These are phyloP conservation scores for Lactarius hengduanensis DNA, from an alignment of 768 basidiomycete genomes.

Conservation along the genomic window DNA sequence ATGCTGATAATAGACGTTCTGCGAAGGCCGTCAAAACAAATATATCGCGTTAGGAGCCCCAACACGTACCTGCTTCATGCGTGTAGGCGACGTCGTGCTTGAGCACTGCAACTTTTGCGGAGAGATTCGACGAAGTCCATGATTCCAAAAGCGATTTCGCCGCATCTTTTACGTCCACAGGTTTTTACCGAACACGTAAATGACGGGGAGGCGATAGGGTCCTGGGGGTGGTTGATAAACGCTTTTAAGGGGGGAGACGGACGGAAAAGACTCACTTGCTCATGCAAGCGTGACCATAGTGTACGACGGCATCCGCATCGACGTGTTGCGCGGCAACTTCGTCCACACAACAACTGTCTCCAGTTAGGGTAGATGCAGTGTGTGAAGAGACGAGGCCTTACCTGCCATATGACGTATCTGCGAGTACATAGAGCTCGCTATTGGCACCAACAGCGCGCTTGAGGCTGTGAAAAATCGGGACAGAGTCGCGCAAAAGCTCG, in stretches of 20 bases:
- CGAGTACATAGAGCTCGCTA: constrained; percentile 82
- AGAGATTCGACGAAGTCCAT: constrained; percentile 30
- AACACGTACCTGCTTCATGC: constrained; percentile 57
- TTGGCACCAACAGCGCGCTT: constrained; percentile 46
- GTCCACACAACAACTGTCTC: constrained; percentile 87
- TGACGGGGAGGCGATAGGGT: constrained; percentile 83
- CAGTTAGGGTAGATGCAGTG: background rate
- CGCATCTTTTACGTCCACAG: constrained; percentile 56
- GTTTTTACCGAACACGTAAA: constrained; percentile 87
- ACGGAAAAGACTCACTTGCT: constrained; percentile 54
- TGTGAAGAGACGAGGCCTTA: constrained; percentile 36
- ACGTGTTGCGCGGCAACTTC: constrained; percentile 94
- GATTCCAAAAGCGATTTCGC: constrained; percentile 41
- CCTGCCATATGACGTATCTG: constrained; percentile 98
- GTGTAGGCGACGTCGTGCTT: constrained; percentile 78
- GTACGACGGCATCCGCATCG: constrained; percentile 86
- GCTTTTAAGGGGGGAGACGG: no score
- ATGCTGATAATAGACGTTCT: constrained; percentile 39
- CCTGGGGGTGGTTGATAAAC: constrained; percentile 40
- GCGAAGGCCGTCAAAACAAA: constrained; percentile 1
- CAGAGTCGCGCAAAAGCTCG: constrained; percentile 82
- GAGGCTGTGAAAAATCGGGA: constrained; percentile 73
- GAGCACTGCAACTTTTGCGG: constrained; percentile 47
- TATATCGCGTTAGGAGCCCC: background rate
- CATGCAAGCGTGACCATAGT: constrained; percentile 96